phyloP scores from a whole-genome alignment of 495 filamentous ascomycete species.

The Staphylotrichum longicolle region DNA sequence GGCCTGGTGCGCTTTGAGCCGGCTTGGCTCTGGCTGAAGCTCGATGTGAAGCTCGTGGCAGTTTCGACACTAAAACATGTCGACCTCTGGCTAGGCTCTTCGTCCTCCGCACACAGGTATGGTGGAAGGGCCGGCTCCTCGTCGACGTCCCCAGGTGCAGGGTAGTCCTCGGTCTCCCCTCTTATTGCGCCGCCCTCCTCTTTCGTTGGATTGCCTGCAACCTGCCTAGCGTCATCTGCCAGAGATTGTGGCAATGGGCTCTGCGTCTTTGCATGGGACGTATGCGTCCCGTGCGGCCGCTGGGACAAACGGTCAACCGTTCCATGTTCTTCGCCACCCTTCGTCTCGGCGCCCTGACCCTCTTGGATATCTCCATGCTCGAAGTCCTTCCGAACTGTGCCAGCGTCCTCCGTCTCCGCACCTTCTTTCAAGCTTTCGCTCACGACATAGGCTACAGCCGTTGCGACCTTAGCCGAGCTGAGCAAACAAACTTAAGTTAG shows the following conservation, averaged over 20 bases:
- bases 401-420: no score
- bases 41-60: slow-evolving; percentile 21
- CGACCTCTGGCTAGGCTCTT: slow-evolving; percentile 16
- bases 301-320: no score
- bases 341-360: no score
- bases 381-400: no score
- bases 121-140: slow-evolving; percentile 19
- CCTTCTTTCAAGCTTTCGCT: neutral
- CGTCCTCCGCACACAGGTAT: slow-evolving; percentile 22
- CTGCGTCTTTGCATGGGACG: no score
- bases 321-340: no score
- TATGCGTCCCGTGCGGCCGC: no score
- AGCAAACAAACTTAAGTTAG: neutral
- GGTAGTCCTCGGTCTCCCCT: slow-evolving; percentile 6
- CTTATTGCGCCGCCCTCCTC: no score
- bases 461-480: slow-evolving; percentile 1
- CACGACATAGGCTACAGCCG: neutral
- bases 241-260: no score
- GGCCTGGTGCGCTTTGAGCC: slow-evolving; percentile 16
- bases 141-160: slow-evolving; percentile 18
- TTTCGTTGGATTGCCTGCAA: no score
- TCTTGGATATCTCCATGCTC: no score
- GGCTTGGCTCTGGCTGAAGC: slow-evolving; percentile 14
- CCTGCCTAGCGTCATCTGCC: no score
- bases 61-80: slow-evolving; percentile 17